A percentile compares a stretch with the other conserved stretches of the same genome.
phyloP scores from a whole-genome alignment of 2,329 filamentous ascomycete genomes.

The Lizonia empirigonia region DNA sequence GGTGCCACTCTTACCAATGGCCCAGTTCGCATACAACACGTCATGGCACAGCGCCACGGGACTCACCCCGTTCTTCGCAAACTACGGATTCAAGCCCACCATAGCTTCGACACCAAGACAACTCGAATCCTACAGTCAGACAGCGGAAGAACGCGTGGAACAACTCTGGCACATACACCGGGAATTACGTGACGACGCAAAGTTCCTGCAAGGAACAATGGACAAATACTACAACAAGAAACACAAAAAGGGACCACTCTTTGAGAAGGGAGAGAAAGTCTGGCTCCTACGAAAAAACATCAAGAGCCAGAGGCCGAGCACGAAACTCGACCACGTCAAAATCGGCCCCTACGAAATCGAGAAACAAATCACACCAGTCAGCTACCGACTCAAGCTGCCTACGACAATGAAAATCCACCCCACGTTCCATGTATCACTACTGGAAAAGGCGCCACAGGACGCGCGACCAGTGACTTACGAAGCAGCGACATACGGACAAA shows the following conservation, averaged over 20 bases:
- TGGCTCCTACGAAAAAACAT: slow-evolving; percentile 14
- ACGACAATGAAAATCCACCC: neutral
- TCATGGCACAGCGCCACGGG: no score
- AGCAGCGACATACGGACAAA: neutral
- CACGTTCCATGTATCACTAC: no score
- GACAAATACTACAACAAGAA: slow-evolving; percentile 14
- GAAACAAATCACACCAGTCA: neutral
- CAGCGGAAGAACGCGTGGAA: neutral
- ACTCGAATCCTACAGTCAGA: neutral
- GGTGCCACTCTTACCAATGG: no score
- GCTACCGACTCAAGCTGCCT: neutral
- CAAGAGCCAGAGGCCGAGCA: neutral
- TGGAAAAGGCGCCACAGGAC: neutral
- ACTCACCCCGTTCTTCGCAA: neutral
- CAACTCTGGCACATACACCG: neutral
- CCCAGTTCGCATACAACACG: no score
- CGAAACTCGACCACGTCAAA: neutral
- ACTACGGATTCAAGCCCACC: neutral
- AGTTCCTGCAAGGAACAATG: neutral
- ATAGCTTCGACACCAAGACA: neutral
- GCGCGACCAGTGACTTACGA: neutral
- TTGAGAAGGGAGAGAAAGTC: slow-evolving; percentile 11
- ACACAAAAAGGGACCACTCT: neutral
- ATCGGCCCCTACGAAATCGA: neutral
- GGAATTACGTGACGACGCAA: neutral